A percentile compares a stretch with the other conserved stretches of the same genome.
phyloP scores from a whole-genome alignment of 2,329 filamentous ascomycete genomes.

The Blastomyces silverae region DNA sequence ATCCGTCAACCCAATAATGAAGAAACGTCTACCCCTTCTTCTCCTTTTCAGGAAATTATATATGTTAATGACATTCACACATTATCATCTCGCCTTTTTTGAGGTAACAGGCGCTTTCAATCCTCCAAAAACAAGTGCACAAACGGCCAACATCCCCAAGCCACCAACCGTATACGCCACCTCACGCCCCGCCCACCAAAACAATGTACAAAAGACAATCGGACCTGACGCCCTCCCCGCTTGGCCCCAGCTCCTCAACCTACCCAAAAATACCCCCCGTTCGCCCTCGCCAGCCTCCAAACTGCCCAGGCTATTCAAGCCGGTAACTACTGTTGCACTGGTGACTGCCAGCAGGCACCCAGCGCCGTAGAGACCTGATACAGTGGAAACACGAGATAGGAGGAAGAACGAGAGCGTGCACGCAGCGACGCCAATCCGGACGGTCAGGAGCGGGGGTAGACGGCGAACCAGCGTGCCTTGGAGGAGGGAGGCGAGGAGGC shows the following conservation, averaged over 20 bases:
- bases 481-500: conserved; percentile 81
- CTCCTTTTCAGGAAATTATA: not conserved
- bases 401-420: conserved; percentile 76
- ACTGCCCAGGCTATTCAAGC: conserved; percentile 82
- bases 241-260: conserved; percentile 74
- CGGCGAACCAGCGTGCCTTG: conserved; percentile 88
- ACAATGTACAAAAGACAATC: conserved; percentile 84
- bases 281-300: conserved; percentile 78
- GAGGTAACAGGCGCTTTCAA: conserved; percentile 55
- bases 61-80: not conserved
- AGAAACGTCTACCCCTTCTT: not conserved
- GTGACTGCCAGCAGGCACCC: conserved; percentile 81
- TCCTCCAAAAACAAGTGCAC: conserved; percentile 61
- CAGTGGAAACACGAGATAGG: conserved; percentile 61
- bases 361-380: conserved; percentile 68
- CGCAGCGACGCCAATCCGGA: conserved; percentile 69
- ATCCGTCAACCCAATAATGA: not conserved
- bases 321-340: conserved; percentile 89
- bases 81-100: conserved; percentile 8
- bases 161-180: conserved; percentile 77
- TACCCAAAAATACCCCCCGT: conserved; percentile 77
- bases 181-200: conserved; percentile 96
- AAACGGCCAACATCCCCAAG: conserved; percentile 69
- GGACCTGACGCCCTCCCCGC: conserved; percentile 81
- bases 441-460: conserved; percentile 69